These are phyloP conservation scores for Phycomyces blakesleeanus DNA, from an alignment of 192 early-diverging fungal species.

Conservation along the genomic window DNA sequence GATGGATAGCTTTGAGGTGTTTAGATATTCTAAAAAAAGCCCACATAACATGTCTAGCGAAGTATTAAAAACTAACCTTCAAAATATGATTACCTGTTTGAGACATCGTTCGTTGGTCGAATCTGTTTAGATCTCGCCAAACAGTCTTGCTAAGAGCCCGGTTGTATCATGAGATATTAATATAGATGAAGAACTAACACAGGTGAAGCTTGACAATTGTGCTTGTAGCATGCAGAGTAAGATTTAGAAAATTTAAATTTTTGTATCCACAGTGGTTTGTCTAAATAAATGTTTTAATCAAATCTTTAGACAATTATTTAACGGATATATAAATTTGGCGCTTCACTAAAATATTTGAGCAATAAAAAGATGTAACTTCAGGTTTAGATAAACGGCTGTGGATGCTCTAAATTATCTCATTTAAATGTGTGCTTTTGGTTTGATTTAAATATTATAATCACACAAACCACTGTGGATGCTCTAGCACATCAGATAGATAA, in stretches of 20 bases:
- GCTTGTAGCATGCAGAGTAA: constrained; percentile 13
- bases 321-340: too few species aligned
- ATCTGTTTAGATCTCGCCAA: constrained; percentile 7
- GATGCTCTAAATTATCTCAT: too few species aligned
- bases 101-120: constrained; percentile 3
- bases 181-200: constrained; percentile 8
- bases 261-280: too few species aligned
- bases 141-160: constrained; percentile 6
- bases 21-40: constrained; percentile 13
- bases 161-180: constrained; percentile 7
- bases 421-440: too few species aligned
- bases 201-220: constrained; percentile 10
- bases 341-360: too few species aligned
- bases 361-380: too few species aligned
- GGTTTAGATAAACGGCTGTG: too few species aligned
- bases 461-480: too few species aligned
- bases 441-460: not conserved
- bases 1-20: constrained; percentile 10
- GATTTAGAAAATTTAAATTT: constrained; percentile 4
- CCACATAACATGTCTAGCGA: constrained; percentile 1
- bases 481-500: constrained; percentile 2
- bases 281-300: not conserved
- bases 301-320: too few species aligned
- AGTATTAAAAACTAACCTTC: constrained; percentile 1
- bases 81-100: constrained; percentile 13